These are phyloP conservation scores for Penstemon newberryi DNA, from an alignment of 257 asterid species.

Conservation along the genomic window DNA sequence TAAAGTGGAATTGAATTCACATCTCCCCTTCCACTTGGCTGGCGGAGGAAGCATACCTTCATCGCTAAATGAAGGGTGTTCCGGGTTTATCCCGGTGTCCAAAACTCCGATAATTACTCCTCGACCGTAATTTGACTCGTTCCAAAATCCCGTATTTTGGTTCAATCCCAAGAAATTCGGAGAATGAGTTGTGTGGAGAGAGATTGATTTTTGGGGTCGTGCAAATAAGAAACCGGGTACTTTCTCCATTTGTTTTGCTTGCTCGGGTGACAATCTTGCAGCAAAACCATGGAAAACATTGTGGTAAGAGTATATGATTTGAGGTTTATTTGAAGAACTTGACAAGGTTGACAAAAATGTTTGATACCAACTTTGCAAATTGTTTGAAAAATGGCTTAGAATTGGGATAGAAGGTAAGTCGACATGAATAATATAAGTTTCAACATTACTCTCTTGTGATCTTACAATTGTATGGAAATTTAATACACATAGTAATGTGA, in stretches of 20 bases:
- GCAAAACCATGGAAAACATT: constrained; percentile 45
- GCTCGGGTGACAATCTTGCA: constrained; percentile 27
- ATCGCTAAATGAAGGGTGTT: constrained; percentile 55
- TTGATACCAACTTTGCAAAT: constrained; percentile 35
- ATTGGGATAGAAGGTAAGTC: constrained; percentile 24
- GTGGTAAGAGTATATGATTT: constrained; percentile 41
- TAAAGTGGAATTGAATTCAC: constrained; percentile 37
- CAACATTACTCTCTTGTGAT: constrained; percentile 13
- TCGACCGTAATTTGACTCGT: constrained; percentile 47
- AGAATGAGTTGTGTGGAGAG: constrained; percentile 51
- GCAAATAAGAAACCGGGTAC: constrained; percentile 39
- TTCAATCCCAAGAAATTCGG: constrained; percentile 55
- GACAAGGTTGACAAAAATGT: constrained; percentile 36
- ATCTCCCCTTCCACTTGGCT: constrained; percentile 57
- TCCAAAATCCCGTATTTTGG: constrained; percentile 52
- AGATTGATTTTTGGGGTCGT: constrained; percentile 17
- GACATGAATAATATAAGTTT: constrained; percentile 40
- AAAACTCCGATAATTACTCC: constrained; percentile 56
- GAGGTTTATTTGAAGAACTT: constrained; percentile 18
- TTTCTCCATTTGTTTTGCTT: constrained; percentile 34
- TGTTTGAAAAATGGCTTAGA: constrained; percentile 19
- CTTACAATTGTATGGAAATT: constrained; percentile 9
- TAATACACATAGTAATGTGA: constrained; percentile 17
- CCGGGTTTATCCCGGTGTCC: constrained; percentile 53
- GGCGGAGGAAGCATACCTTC: constrained; percentile 60